phyloP scores from a whole-genome alignment of 768 basidiomycete genomes.

The Cystobasidium onofrii region DNA sequence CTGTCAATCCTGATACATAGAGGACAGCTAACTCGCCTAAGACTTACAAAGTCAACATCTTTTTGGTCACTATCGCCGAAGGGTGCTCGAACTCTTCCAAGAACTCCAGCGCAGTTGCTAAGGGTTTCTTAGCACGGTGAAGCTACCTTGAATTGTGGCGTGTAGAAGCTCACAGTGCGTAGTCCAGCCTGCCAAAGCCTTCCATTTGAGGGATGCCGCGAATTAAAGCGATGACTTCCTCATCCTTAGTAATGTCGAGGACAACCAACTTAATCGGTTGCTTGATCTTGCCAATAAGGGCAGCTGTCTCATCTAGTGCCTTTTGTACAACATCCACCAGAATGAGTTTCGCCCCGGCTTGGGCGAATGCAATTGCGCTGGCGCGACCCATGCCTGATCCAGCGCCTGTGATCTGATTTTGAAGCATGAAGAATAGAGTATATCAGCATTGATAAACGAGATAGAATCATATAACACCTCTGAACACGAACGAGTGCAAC shows the following conservation, averaged over 20 bases:
- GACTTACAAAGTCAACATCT: background rate
- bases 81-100: background rate
- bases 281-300: background rate
- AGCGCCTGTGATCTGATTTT: background rate
- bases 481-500: background rate
- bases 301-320: background rate
- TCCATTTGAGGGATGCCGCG: background rate
- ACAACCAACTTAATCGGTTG: background rate
- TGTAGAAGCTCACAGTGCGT: background rate
- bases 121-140: too few species aligned
- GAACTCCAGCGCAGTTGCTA: background rate
- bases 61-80: background rate
- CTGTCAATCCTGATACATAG: background rate
- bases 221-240: background rate
- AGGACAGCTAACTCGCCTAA: too few species aligned
- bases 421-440: background rate
- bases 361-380: slow-evolving; percentile 2
- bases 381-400: slow-evolving; percentile 10
- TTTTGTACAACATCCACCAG: background rate
- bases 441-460: background rate
- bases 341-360: slow-evolving; percentile 8
- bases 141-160: too few species aligned
- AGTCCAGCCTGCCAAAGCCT: background rate
- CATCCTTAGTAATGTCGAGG: background rate
- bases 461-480: too few species aligned